Base-by-base conservation (phyloP, 768 basidiomycete genomes). In the Leccinum disarticulatum region DNA sequence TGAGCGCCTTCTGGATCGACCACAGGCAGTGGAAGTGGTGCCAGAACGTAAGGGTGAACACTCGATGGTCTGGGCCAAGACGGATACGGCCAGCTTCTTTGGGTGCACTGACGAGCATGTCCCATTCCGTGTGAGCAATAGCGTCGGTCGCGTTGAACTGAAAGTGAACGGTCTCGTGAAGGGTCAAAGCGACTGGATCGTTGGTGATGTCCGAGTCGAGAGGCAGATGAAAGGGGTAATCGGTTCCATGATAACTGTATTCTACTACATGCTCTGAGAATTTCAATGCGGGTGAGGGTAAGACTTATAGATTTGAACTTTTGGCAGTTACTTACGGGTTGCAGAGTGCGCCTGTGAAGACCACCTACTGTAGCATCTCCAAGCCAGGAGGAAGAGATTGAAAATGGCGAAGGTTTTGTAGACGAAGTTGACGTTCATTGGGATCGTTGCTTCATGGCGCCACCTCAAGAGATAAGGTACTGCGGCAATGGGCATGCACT, bases 11-110 rank as follows among this genome's bases (percentile, higher is more conserved):
- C 9, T 61, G 63, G 17, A 64, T 60, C 4, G 57, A 64, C 63
- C 63, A 64, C 19, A 60, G 19, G 33, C 63, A 64, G 27, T 64
- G 63, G 38, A 64, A 49, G 8, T 64, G 54, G 13, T 64, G 63
- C 54, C 57, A 60, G 54, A 55, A 64, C 8, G 46, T 47, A 38
- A 61, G 9, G 8, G 54, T 64, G 52, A 64, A 60, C 31, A 64
- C 5, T 28, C 58, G 43, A 15, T 64, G 47, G 15, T 64, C 63
- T 43, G 63, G 63, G 7, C 63, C 63, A 5, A 64, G 63, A 14
- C 63, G 63, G 2, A 47, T 51, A 6, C 63, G 57, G 25, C 63
- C 58, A 4, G 50, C 46, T 8, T 65, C 63, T 13, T 54, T 55
- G 1, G 58, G 63, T 2, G 58, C 51, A 1, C 14, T 60, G 54